Percentiles rank a stretch among this genome's conserved stretches.
Evolutionary conservation across 169 alveolate genomes (phyloP).

Genomic region (Theileria parva): DNA sequence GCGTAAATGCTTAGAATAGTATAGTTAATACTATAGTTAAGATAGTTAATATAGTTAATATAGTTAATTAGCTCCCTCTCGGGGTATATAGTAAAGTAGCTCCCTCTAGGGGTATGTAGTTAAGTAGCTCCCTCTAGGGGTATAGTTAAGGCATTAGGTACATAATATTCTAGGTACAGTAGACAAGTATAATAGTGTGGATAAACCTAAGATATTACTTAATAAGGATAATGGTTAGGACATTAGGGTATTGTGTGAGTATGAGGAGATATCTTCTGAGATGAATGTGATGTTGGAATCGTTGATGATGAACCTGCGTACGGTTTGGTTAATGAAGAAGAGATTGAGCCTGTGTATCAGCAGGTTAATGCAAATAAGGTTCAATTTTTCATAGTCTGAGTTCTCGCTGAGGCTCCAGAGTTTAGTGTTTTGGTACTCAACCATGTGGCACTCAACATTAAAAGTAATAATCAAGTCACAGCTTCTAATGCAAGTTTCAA

Average conservation of each 20-base stretch:
- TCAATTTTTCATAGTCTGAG: neutral
- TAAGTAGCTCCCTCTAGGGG: too few species aligned
- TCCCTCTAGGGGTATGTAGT: too few species aligned
- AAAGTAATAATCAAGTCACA: constrained; percentile 14
- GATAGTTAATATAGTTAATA: too few species aligned
- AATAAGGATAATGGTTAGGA: too few species aligned
- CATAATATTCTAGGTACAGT: too few species aligned
- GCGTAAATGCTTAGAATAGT: too few species aligned
- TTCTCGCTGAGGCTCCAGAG: neutral
- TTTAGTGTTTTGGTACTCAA: neutral
- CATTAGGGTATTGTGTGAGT: neutral
- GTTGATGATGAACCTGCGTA: neutral
- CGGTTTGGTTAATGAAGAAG: neutral
- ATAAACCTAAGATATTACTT: too few species aligned
- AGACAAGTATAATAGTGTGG: too few species aligned
- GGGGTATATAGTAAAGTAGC: too few species aligned
- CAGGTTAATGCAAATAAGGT: neutral
- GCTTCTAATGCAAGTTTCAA: constrained; percentile 58
- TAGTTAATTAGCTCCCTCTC: too few species aligned
- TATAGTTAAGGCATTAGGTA: too few species aligned
- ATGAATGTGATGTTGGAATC: neutral
- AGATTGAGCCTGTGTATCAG: neutral
- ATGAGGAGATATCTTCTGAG: neutral
- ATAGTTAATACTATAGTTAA: too few species aligned
- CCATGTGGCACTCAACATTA: neutral